Conservation (phyloP, 345 rosid species). For the Acer negundo region DNA sequence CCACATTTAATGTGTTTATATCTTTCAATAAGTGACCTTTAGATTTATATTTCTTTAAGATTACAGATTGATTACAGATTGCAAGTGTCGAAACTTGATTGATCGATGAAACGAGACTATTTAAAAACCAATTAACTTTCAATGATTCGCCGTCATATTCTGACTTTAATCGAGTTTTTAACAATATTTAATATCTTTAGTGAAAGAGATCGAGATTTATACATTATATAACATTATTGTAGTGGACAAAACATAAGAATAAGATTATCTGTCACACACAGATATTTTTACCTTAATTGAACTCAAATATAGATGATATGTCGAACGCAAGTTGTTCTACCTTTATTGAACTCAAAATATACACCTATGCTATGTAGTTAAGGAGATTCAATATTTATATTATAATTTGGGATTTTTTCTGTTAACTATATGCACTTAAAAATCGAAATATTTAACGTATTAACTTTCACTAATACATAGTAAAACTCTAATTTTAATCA, state of each 20-base stretch:
- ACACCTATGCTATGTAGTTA: background rate
- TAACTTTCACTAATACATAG: background rate
- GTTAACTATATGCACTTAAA: background rate
- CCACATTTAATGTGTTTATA: background rate
- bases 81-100: background rate
- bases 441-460: background rate
- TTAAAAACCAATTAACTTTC: too few relatives aligned
- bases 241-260: background rate
- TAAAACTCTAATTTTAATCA: background rate
- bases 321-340: too few relatives aligned
- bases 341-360: too few relatives aligned
- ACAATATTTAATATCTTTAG: too few relatives aligned
- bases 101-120: background rate
- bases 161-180: background rate
- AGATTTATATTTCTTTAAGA: too few relatives aligned
- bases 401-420: too few relatives aligned
- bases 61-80: background rate
- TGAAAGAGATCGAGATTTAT: background rate
- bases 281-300: too few relatives aligned
- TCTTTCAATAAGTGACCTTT: conserved; percentile 12
- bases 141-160: background rate
- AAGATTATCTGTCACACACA: background rate
- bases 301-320: too few relatives aligned
- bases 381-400: too few relatives aligned
- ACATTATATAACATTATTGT: too few relatives aligned